Evolutionary conservation across 2,329 filamentous ascomycete species (phyloP), one percentile per base, ranked within the genome.

Genomic region (Colletotrichum truncatum): DNA sequence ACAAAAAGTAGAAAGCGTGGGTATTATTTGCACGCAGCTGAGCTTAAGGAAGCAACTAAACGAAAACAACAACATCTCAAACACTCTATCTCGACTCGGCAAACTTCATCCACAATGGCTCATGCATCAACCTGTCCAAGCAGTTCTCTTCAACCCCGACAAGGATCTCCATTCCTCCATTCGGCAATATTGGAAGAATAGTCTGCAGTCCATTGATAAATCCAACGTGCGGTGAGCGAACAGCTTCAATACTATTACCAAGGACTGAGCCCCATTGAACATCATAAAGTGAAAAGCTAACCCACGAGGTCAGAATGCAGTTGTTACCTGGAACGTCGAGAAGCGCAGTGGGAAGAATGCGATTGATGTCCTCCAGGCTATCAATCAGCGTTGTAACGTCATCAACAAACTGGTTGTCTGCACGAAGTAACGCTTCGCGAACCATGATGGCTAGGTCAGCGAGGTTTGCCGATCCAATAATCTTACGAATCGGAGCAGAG

Each of bases 31-130:
- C n/a, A n/a, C n/a, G n/a, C n/a, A n/a, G n/a, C n/a, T n/a, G n/a
- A n/a, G n/a, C n/a, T n/a, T n/a, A n/a, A n/a, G n/a, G n/a, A n/a
- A n/a, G n/a, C n/a, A 32, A 11, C 0, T n/a, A 32, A 12, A 11
- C 21, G 11, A 28, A 2, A 4, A 30, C 14, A n/a, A n/a, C n/a
- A n/a, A n/a, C n/a, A n/a, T 39, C 11, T n/a, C 11, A 14, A 12
- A 6, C 14, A 7, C 11, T 30, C 30, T 32, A 53, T 16, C 49
- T 34, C 9, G 52, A 51, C 43, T 43, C 25, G 3, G 59, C 59
- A 25, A 56, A 63, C 52, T 56, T 63, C 30, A 39, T 56, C 59
- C 59, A 63, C 23, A 63, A 12, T 14, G 59, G 59, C 21, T 63
- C 59, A 14, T 49, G 51, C 41, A 56, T 26, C 41, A 63, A 16